A percentile compares a stretch with the other conserved stretches of the same genome.
Conservation (phyloP, 805 yeast genomes). For the Myxozyma vanderwaltii region DNA sequence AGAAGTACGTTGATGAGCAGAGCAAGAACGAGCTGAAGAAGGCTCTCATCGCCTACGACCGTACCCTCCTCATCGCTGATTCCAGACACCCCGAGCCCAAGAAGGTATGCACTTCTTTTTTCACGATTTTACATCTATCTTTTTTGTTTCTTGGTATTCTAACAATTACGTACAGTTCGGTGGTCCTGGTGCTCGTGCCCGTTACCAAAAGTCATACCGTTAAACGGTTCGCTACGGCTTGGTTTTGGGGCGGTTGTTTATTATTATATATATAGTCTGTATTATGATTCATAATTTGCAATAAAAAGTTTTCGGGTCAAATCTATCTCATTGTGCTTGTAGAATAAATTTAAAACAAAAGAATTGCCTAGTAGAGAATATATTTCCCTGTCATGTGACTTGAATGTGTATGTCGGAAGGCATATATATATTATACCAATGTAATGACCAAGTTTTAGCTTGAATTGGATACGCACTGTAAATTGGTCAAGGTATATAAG, state of each 20-base stretch:
- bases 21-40: conserved; percentile 99
- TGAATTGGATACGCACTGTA: too few relatives aligned
- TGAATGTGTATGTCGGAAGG: too few relatives aligned
- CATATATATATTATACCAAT: too few relatives aligned
- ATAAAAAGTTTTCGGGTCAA: conserved; percentile 13
- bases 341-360: not conserved
- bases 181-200: conserved; percentile 99
- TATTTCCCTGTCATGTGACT: too few relatives aligned
- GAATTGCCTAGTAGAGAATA: too few relatives aligned
- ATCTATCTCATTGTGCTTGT: not conserved
- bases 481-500: too few relatives aligned
- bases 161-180: too few relatives aligned
- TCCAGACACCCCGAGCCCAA: conserved; percentile 99
- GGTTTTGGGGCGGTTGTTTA: conserved; percentile 5
- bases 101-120: conserved; percentile 51
- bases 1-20: conserved; percentile 99
- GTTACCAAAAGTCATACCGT: conserved; percentile 99
- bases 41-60: conserved; percentile 96
- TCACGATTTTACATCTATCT: too few relatives aligned
- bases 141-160: not conserved
- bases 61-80: conserved; percentile 99
- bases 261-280: conserved; percentile 18
- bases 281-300: conserved; percentile 11
- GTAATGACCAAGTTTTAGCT: too few relatives aligned
- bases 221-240: conserved; percentile 47